A percentile compares a stretch with the other conserved stretches of the same genome.
These are phyloP conservation scores for Nitzschia sp. DNA, from an alignment of 108 stramenopile species.

Conservation along the genomic window DNA sequence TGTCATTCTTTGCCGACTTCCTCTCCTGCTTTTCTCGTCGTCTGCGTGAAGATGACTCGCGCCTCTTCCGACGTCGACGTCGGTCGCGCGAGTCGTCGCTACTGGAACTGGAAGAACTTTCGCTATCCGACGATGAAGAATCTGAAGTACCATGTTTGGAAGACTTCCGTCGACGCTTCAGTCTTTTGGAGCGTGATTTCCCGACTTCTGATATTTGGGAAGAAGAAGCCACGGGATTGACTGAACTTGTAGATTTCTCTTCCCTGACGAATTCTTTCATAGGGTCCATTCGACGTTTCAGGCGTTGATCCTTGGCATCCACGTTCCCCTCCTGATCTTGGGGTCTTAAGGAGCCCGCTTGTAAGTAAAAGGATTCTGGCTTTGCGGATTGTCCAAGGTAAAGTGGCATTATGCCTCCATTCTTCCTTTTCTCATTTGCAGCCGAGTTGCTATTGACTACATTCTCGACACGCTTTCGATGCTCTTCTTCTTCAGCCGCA, in stretches of 20 bases:
- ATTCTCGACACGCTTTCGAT: background rate
- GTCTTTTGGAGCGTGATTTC: background rate
- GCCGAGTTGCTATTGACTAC: background rate
- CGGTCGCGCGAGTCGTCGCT: background rate
- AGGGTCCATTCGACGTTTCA: slow-evolving; percentile 31
- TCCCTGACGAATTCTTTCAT: slow-evolving; percentile 29
- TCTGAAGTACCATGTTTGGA: background rate
- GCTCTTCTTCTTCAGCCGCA: slow-evolving; percentile 44
- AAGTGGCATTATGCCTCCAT: slow-evolving; percentile 6
- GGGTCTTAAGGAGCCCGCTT: background rate
- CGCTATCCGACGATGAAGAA: background rate
- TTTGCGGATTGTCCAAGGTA: slow-evolving; percentile 20
- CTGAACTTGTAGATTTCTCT: background rate
- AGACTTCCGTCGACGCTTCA: background rate
- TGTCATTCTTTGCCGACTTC: background rate
- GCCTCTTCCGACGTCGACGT: background rate
- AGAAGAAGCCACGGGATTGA: background rate
- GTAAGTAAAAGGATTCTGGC: slow-evolving; percentile 26
- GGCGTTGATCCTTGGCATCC: slow-evolving; percentile 14
- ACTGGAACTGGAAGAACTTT: background rate
- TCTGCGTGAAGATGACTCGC: background rate
- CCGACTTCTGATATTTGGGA: background rate
- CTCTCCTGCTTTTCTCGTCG: slow-evolving; percentile 8
- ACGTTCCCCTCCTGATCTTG: background rate
- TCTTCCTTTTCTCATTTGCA: background rate